Percentiles rank a stretch among this genome's conserved stretches.
Evolutionary conservation across 768 basidiomycete genomes (phyloP).

Genomic region (Gloeostereum incarnatum): DNA sequence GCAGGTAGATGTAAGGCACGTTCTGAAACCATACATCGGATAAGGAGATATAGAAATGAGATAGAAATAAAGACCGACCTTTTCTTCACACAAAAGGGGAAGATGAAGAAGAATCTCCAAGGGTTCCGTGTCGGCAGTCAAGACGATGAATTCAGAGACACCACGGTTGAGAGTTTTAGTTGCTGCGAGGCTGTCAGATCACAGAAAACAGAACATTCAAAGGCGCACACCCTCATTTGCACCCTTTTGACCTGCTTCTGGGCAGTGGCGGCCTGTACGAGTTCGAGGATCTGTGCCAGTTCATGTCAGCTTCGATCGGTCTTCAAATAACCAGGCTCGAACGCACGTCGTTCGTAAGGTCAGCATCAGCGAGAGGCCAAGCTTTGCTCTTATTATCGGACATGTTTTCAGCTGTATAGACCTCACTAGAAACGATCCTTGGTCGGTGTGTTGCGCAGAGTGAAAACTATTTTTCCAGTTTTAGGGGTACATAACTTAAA

Average conservation of each 20-base stretch:
- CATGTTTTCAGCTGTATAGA: conserved; percentile 40
- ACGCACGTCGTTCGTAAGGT: conserved; percentile 79
- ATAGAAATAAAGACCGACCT: conserved; percentile 41
- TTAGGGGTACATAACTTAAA: background rate
- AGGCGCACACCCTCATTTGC: conserved; percentile 87
- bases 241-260: conserved; percentile 99
- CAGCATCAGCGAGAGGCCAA: conserved; percentile 80
- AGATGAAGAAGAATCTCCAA: conserved; percentile 97
- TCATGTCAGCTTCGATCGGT: conserved; percentile 2
- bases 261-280: conserved; percentile 91
- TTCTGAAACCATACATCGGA: conserved; percentile 43
- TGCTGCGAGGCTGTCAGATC: conserved; percentile 32
- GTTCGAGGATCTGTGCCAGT: conserved; percentile 84
- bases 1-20: conserved; percentile 93
- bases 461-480: background rate
- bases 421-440: conserved; percentile 86
- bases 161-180: conserved; percentile 98
- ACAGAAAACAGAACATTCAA: background rate
- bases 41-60: conserved; percentile 3
- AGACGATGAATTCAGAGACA: conserved; percentile 94
- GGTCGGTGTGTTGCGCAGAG: conserved; percentile 42
- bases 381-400: conserved; percentile 70
- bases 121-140: conserved; percentile 96
- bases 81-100: conserved; percentile 96
- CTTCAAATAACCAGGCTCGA: conserved; percentile 3